These are phyloP conservation scores for Talinum fruticosum DNA, from an alignment of 148 eudicot genomes.

Conservation along the genomic window DNA sequence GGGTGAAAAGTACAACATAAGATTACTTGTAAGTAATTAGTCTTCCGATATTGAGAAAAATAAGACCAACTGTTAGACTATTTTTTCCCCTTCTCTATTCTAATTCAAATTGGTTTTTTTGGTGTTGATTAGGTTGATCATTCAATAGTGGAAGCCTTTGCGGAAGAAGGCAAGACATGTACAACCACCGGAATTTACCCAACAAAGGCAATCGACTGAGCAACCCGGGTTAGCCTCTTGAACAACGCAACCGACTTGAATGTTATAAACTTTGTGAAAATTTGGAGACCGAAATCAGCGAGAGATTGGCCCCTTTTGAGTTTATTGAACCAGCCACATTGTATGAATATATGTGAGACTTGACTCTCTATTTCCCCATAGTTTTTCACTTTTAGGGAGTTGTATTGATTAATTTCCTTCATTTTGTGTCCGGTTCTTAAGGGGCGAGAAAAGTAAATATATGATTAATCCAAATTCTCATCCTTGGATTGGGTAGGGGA, in stretches of 20 bases:
- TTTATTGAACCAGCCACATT: not conserved
- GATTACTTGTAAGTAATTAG: slow-evolving; percentile 62
- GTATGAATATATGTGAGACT: not conserved
- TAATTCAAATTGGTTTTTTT: not conserved
- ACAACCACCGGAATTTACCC: slow-evolving; percentile 65
- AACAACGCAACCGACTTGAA: slow-evolving; percentile 54
- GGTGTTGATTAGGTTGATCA: slow-evolving; percentile 53
- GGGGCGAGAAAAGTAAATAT: slow-evolving; percentile 1
- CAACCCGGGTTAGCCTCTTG: slow-evolving; percentile 50
- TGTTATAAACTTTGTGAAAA: slow-evolving; percentile 54
- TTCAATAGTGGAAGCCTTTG: slow-evolving; percentile 67
- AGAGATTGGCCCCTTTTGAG: slow-evolving; percentile 28
- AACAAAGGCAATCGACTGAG: slow-evolving; percentile 51
- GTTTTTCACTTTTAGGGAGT: not conserved
- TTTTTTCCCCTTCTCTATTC: too few species aligned
- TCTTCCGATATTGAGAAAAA: not conserved
- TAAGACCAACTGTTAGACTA: not conserved
- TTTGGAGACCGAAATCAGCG: slow-evolving; percentile 48
- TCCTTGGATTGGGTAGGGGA: not conserved
- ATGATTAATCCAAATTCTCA: not conserved
- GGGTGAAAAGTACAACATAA: slow-evolving; percentile 57
- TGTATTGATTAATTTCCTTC: slow-evolving; percentile 16
- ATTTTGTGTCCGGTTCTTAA: not conserved
- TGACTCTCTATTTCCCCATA: not conserved
- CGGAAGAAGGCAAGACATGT: slow-evolving; percentile 65